Conservation (phyloP, 106 monocot species). For the Dioscorea zingiberensis region DNA sequence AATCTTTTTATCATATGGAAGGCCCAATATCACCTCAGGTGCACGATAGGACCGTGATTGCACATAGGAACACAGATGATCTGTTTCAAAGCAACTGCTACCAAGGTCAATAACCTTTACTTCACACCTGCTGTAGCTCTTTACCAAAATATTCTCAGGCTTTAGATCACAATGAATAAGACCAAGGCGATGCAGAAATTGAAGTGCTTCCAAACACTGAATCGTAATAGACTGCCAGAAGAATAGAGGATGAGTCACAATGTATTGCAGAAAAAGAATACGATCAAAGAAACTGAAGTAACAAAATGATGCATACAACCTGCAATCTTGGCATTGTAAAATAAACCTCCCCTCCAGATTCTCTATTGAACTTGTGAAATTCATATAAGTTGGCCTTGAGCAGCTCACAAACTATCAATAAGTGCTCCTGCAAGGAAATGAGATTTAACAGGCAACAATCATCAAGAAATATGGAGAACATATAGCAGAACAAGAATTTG, state of each 20-base stretch:
- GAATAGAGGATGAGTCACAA: background rate
- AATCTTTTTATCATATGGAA: conserved; percentile 95
- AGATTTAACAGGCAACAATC: background rate
- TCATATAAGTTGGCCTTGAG: conserved; percentile 99
- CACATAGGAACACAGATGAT: conserved; percentile 98
- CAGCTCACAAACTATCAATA: conserved; percentile 97
- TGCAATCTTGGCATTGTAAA: conserved; percentile 99
- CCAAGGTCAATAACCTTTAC: conserved; percentile 98
- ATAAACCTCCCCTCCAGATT: conserved; percentile 99
- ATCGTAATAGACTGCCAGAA: conserved; percentile 76
- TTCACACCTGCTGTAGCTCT: conserved; percentile 98
- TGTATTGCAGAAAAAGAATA: too few relatives aligned
- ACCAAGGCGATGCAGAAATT: conserved; percentile 90
- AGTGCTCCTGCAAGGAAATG: conserved; percentile 60
- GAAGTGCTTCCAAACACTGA: conserved; percentile 93
- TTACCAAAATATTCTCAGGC: conserved; percentile 98
- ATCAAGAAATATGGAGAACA: conserved; percentile 1
- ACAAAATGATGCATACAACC: conserved; percentile 32
- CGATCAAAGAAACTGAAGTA: background rate
- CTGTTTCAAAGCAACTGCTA: conserved; percentile 98
- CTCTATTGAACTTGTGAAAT: conserved; percentile 98
- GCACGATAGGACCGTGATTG: conserved; percentile 98
- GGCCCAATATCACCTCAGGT: conserved; percentile 93
- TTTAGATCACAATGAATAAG: conserved; percentile 99
- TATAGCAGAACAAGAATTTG: background rate